Conservation (phyloP, 108 stramenopile species). For the Fragilaria radians region DNA sequence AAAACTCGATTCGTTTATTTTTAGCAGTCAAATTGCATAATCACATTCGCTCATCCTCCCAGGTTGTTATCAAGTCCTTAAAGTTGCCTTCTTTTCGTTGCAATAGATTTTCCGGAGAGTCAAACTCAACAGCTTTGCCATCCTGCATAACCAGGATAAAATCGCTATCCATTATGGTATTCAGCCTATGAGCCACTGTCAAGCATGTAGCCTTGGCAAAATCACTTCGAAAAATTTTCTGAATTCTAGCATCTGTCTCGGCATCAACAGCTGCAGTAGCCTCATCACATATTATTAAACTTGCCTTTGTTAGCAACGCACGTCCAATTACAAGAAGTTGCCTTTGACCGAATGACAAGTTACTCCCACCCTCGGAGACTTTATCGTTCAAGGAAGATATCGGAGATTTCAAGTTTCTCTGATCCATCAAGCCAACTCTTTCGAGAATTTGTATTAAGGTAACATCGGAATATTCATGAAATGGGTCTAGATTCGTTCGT, state of each 20-base stretch:
- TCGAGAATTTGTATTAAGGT: constrained; percentile 51
- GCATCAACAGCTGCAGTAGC: constrained; percentile 81
- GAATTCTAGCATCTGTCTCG: constrained; percentile 86
- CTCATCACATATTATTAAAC: constrained; percentile 85
- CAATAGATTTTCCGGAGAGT: constrained; percentile 45
- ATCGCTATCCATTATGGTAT: constrained; percentile 91
- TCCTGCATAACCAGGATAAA: constrained; percentile 84
- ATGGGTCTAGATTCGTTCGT: constrained; percentile 86
- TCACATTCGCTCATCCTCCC: background rate
- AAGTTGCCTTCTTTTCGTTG: background rate
- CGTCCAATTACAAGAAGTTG: constrained; percentile 91
- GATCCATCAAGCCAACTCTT: constrained; percentile 36
- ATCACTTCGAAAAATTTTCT: constrained; percentile 51
- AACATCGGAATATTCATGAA: constrained; percentile 44
- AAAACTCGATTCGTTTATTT: too few species aligned
- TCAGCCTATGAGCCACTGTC: constrained; percentile 86
- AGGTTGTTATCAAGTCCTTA: background rate
- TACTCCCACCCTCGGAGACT: constrained; percentile 79
- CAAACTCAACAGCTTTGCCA: constrained; percentile 74
- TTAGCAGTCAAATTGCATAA: too few species aligned
- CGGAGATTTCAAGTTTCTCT: constrained; percentile 6
- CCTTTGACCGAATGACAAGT: constrained; percentile 87
- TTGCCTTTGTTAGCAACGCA: constrained; percentile 60
- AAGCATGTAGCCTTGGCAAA: constrained; percentile 65
- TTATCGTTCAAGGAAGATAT: constrained; percentile 50